Conservation (phyloP, 2,329 filamentous ascomycete species). For the Colletotrichum orchidophilum region DNA sequence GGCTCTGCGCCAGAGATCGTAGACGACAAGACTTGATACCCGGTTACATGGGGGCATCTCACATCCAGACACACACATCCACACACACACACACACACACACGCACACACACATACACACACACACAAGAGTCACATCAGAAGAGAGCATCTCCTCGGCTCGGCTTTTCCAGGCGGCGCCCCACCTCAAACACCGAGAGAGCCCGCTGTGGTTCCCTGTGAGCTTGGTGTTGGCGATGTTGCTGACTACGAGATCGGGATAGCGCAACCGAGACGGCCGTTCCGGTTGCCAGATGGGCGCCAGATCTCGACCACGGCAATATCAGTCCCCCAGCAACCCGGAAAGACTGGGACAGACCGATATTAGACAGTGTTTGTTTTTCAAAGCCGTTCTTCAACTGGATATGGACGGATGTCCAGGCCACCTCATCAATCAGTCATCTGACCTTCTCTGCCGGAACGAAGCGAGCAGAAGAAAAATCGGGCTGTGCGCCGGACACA, state of each 20-base stretch:
- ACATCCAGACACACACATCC: background rate
- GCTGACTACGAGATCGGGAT: background rate
- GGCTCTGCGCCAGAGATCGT: background rate
- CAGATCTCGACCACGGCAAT: background rate
- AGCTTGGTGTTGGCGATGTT: background rate
- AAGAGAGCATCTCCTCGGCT: background rate
- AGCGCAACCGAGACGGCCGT: conserved; percentile 15
- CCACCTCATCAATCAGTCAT: conserved; percentile 22
- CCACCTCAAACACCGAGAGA: conserved; percentile 1
- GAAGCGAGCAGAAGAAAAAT: background rate
- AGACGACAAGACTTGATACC: conserved; percentile 5
- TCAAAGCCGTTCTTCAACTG: background rate
- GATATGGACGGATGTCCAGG: conserved; percentile 1
- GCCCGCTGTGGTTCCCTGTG: background rate
- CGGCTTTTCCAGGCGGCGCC: background rate
- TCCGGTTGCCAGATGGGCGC: conserved; percentile 17
- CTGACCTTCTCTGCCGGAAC: conserved; percentile 20
- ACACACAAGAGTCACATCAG: background rate
- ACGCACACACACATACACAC: background rate
- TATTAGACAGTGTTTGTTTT: conserved; percentile 7
- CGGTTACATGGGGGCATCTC: background rate
- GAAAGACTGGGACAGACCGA: background rate
- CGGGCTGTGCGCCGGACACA: conserved; percentile 12
- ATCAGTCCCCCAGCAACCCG: background rate
- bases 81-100: background rate